These are phyloP conservation scores for Pyrenochaeta sp. DNA, from an alignment of 2,329 filamentous ascomycete genomes.

Conservation along the genomic window DNA sequence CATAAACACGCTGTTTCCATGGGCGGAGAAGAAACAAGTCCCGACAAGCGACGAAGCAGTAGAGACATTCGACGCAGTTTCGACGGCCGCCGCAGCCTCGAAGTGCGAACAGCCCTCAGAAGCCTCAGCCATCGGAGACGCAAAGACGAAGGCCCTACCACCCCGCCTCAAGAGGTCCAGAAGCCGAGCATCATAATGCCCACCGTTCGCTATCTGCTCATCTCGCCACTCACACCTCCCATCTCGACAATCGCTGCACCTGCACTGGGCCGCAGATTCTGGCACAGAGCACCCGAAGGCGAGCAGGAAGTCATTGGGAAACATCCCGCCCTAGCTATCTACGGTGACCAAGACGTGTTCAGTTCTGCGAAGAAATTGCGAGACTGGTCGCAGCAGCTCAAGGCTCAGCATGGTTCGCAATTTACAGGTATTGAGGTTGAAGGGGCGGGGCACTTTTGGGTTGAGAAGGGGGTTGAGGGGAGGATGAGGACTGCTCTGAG, in stretches of 20 bases:
- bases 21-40: conserved; percentile 57
- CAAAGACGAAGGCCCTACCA: conserved; percentile 10
- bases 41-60: conserved; percentile 50
- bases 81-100: conserved; percentile 44
- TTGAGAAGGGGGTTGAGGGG: conserved; percentile 49
- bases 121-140: conserved; percentile 37
- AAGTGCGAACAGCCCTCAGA: conserved; percentile 37
- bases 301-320: conserved; percentile 28
- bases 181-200: conserved; percentile 19
- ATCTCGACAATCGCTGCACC: conserved; percentile 47
- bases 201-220: conserved; percentile 51
- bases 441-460: conserved; percentile 62
- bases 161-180: conserved; percentile 11
- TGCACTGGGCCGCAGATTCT: conserved; percentile 36
- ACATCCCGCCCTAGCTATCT: conserved; percentile 69
- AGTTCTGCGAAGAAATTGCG: conserved; percentile 70
- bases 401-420: conserved; percentile 27
- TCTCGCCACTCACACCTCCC: conserved; percentile 57
- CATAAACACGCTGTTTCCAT: conserved; percentile 44
- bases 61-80: conserved; percentile 47
- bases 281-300: conserved; percentile 24
- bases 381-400: conserved; percentile 68
- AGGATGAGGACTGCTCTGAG: conserved; percentile 50
- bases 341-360: conserved; percentile 78
- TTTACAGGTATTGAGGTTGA: conserved; percentile 56